Conservation (phyloP, 495 filamentous ascomycete species). For the Hypomontagnella monticulosa region DNA sequence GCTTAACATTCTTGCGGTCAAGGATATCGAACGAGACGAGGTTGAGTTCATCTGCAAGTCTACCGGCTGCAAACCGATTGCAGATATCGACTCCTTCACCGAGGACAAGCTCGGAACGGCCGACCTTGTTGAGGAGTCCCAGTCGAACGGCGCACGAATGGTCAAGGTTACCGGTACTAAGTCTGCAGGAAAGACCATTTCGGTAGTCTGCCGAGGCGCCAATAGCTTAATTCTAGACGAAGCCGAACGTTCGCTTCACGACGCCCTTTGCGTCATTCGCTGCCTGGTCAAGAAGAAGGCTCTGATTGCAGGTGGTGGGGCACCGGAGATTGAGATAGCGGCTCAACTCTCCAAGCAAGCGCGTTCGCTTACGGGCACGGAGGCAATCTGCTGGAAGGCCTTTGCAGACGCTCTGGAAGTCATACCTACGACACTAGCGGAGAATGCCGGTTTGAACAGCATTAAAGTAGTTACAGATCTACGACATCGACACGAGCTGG, state of each 20-base stretch:
- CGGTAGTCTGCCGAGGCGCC: slow-evolving; percentile 91
- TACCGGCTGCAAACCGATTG: slow-evolving; percentile 98
- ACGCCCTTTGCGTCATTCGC: slow-evolving; percentile 96
- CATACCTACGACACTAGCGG: slow-evolving; percentile 93
- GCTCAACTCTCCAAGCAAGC: slow-evolving; percentile 80
- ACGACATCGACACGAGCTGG: slow-evolving; percentile 90
- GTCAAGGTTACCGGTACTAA: slow-evolving; percentile 95
- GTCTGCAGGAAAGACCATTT: slow-evolving; percentile 83
- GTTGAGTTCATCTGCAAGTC: slow-evolving; percentile 99
- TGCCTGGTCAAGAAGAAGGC: slow-evolving; percentile 99
- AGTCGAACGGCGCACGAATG: slow-evolving; percentile 84
- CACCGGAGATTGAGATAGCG: slow-evolving; percentile 94
- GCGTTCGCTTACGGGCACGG: slow-evolving; percentile 85
- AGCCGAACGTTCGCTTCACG: slow-evolving; percentile 94
- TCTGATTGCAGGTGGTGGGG: slow-evolving; percentile 94
- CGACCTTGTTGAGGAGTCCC: slow-evolving; percentile 92
- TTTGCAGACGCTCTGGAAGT: slow-evolving; percentile 99
- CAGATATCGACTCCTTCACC: slow-evolving; percentile 97
- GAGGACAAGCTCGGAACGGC: slow-evolving; percentile 98
- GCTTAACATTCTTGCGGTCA: slow-evolving; percentile 92
- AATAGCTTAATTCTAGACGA: slow-evolving; percentile 96
- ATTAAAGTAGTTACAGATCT: slow-evolving; percentile 99
- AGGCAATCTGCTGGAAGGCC: slow-evolving; percentile 97
- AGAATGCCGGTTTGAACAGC: slow-evolving; percentile 96
- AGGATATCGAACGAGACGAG: slow-evolving; percentile 98